Percentiles rank a stretch among this genome's conserved stretches.
These are phyloP conservation scores for Taphrina pruni DNA, from an alignment of 1,139 yeast species.

Conservation along the genomic window DNA sequence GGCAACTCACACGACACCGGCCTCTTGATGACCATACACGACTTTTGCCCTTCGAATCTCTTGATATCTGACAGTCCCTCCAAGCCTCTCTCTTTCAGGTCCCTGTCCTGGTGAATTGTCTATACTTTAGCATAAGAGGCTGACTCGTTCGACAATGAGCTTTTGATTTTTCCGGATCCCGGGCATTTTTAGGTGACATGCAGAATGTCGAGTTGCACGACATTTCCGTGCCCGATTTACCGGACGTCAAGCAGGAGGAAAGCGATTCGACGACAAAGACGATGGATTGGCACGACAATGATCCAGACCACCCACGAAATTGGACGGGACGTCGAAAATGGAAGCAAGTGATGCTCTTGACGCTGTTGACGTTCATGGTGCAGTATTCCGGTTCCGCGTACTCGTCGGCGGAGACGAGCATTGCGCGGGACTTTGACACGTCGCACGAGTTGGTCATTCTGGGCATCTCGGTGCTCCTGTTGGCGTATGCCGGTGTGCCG, in stretches of 20 bases:
- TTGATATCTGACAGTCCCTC: too few relatives aligned
- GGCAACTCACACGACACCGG: neutral
- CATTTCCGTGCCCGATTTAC: neutral
- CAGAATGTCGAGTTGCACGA: constrained; percentile 1
- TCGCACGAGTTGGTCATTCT: constrained; percentile 23
- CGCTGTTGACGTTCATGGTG: constrained; percentile 13
- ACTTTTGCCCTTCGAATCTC: too few relatives aligned
- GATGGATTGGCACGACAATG: constrained; percentile 30
- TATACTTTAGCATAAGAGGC: too few relatives aligned
- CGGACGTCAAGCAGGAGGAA: neutral
- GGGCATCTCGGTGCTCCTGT: constrained; percentile 27
- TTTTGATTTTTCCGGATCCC: neutral
- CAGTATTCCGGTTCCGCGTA: constrained; percentile 15
- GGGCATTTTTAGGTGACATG: neutral
- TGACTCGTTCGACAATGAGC: too few relatives aligned
- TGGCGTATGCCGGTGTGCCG: constrained; percentile 62
- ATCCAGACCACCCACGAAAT: constrained; percentile 27
- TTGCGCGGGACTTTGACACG: constrained; percentile 18
- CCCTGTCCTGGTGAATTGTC: neutral
- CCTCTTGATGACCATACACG: too few relatives aligned
- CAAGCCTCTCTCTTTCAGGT: too few relatives aligned
- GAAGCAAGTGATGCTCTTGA: constrained; percentile 8
- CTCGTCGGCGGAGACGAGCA: constrained; percentile 19
- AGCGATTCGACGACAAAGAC: constrained; percentile 29
- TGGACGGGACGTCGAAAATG: constrained; percentile 26